Percentiles rank a stretch among this genome's conserved stretches.
phyloP scores from a whole-genome alignment of 1,139 yeast species.

The Candida tetrigidarum region DNA sequence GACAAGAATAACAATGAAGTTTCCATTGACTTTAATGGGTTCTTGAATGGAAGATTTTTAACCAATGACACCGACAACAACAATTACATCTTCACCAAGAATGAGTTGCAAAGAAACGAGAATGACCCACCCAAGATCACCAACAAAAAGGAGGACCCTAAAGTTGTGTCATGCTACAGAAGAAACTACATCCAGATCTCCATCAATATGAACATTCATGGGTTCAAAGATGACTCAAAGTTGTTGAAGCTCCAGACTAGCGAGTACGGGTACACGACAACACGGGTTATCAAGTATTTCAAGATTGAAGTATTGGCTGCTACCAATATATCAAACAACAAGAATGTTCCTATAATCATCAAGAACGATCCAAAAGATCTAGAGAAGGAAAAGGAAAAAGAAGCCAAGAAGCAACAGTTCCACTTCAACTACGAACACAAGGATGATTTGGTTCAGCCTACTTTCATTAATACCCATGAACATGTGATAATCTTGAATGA shows the following conservation, averaged over 20 bases:
- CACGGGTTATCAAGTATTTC: constrained; percentile 43
- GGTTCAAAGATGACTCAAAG: constrained; percentile 31
- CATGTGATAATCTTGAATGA: constrained; percentile 38
- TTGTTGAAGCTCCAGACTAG: constrained; percentile 37
- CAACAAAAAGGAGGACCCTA: constrained; percentile 30
- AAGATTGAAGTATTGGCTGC: constrained; percentile 44
- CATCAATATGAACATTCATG: constrained; percentile 38
- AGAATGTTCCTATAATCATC: constrained; percentile 37
- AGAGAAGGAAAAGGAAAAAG: constrained; percentile 28
- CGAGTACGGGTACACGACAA: constrained; percentile 40
- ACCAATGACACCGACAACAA: constrained; percentile 49
- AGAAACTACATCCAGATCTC: constrained; percentile 48
- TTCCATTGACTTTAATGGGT: constrained; percentile 36
- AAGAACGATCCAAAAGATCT: constrained; percentile 22
- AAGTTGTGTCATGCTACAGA: constrained; percentile 50
- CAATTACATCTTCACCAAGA: constrained; percentile 35
- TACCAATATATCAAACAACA: constrained; percentile 33
- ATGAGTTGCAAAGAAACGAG: constrained; percentile 13
- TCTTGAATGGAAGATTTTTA: constrained; percentile 46
- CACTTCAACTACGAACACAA: constrained; percentile 17
- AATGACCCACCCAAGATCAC: constrained; percentile 6
- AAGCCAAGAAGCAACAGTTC: constrained; percentile 20
- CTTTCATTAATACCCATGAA: constrained; percentile 27
- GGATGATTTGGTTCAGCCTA: constrained; percentile 26
- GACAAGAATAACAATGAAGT: constrained; percentile 35